phyloP scores from a whole-genome alignment of 148 eudicot genomes.

The Vaccinium macrocarpon region DNA sequence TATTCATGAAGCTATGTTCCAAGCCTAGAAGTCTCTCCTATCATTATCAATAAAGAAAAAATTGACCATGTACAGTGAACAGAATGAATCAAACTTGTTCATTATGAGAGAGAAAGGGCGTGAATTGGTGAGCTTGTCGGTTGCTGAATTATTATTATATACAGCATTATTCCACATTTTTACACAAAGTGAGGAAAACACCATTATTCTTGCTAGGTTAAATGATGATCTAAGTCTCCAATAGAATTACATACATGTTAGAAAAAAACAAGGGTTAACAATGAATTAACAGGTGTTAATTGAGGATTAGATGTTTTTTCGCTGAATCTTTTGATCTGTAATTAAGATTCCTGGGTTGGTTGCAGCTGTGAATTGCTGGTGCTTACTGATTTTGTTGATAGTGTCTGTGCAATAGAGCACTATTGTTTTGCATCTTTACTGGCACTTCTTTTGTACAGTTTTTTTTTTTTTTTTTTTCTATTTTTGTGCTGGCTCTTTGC shows the following conservation, averaged over 20 bases:
- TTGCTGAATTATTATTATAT: not conserved
- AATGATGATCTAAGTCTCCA: not conserved
- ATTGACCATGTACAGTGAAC: not conserved
- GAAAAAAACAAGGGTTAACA: not conserved
- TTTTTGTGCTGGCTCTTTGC: no score
- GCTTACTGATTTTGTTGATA: no score
- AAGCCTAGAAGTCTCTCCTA: not conserved
- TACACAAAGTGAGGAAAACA: not conserved
- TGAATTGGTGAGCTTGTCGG: slow-evolving; percentile 9
- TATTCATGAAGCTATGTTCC: not conserved
- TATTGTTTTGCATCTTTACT: no score
- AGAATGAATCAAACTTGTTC: not conserved
- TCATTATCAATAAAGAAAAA: not conserved
- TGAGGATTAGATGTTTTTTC: not conserved
- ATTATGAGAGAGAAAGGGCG: not conserved
- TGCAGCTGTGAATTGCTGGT: no score
- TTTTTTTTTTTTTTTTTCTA: no score
- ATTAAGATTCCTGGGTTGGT: no score
- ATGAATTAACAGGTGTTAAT: not conserved
- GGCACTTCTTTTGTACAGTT: no score
- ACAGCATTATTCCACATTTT: not conserved
- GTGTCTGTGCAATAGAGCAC: no score
- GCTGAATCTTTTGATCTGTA: no score
- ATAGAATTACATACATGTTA: not conserved
- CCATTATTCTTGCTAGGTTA: not conserved